Evolutionary conservation across 1,284 basidiomycete genomes (phyloP), one percentile per base, ranked within the genome.

Genomic region (Jaminaea rosea): DNA sequence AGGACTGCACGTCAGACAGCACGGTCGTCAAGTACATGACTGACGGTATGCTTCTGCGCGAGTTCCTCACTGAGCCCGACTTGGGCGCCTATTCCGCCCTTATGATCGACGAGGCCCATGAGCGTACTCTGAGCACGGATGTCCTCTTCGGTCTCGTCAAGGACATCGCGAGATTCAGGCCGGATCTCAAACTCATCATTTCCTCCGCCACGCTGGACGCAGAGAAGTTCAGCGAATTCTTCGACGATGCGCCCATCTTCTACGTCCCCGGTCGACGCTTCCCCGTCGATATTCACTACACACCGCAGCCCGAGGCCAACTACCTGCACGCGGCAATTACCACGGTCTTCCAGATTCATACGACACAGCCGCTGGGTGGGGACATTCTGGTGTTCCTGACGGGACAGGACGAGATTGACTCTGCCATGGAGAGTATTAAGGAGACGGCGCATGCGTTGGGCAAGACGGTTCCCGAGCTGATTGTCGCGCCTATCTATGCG

Each of bases 371-470:
- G 0, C 88, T 87, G 67, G 94, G 94, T n/a, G 39, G 39, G 19
- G 94, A 98, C 70, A 93, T 99, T 59, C 81, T 98, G 26, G 89
- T 98, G 1, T 98, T 98, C 77, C 80, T 99, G 44, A 98, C 94
- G 0, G 94, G 94, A 61, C 94, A 98, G 80, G 94, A 98, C 74
- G 94, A 98, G 76, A 99, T 98, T 58, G 94, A 99, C 75, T 87
- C 89, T 1, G 92, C 91, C 21, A 74, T 74, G 65, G 93, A 99
- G 77, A 96, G 89, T 71, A 77, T 99, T 42, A 85, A 88, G 72
- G 93, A 98, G 77, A 98, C 94, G 0, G 86, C 90, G 36, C 83
- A 89, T 26, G 87, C 93, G 0, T 78, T 98, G 0, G 93, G 93
- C 19, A 94, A 96, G 78, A 96, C 96, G 77, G 87, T 98, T 37